Conservation (phyloP, 1,284 basidiomycete species). For the Farysia itapuensis region DNA sequence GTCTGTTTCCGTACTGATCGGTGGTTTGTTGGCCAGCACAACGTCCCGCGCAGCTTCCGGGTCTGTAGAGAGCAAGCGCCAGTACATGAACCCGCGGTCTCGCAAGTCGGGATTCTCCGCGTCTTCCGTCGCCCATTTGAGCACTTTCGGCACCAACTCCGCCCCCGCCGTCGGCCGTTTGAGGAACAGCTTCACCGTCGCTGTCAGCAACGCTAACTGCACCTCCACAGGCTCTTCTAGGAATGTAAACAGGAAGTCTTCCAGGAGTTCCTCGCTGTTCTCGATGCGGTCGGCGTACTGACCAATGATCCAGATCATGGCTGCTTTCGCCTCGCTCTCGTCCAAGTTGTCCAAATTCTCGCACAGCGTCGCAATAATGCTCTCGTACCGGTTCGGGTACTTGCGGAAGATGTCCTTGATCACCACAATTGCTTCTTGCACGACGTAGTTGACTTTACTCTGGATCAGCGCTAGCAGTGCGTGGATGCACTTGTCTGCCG, state of each 20-base stretch:
- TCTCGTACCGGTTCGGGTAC: slow-evolving; percentile 95
- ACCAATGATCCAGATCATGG: slow-evolving; percentile 97
- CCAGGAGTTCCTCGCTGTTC: slow-evolving; percentile 90
- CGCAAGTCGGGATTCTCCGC: slow-evolving; percentile 95
- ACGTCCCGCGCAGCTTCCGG: slow-evolving; percentile 82
- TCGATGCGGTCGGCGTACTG: slow-evolving; percentile 96
- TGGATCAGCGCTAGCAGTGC: slow-evolving; percentile 84
- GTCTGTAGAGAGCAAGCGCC: slow-evolving; percentile 89
- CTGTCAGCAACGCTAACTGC: slow-evolving; percentile 90
- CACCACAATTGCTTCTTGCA: slow-evolving; percentile 95
- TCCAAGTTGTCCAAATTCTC: slow-evolving; percentile 88
- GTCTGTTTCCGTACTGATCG: slow-evolving; percentile 97
- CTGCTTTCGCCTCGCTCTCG: slow-evolving; percentile 92
- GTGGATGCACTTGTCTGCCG: slow-evolving; percentile 86
- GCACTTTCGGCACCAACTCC: slow-evolving; percentile 86
- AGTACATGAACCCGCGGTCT: slow-evolving; percentile 99
- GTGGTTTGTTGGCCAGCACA: slow-evolving; percentile 89
- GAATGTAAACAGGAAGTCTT: slow-evolving; percentile 87
- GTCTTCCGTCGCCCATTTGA: slow-evolving; percentile 97
- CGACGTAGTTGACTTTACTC: slow-evolving; percentile 92
- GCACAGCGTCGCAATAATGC: slow-evolving; percentile 87
- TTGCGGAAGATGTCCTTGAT: slow-evolving; percentile 97
- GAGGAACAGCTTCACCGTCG: slow-evolving; percentile 93
- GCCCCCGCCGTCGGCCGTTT: slow-evolving; percentile 89
- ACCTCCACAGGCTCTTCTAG: slow-evolving; percentile 92